These are phyloP conservation scores for Garcia nutans DNA, from an alignment of 345 rosid genomes.

Conservation along the genomic window DNA sequence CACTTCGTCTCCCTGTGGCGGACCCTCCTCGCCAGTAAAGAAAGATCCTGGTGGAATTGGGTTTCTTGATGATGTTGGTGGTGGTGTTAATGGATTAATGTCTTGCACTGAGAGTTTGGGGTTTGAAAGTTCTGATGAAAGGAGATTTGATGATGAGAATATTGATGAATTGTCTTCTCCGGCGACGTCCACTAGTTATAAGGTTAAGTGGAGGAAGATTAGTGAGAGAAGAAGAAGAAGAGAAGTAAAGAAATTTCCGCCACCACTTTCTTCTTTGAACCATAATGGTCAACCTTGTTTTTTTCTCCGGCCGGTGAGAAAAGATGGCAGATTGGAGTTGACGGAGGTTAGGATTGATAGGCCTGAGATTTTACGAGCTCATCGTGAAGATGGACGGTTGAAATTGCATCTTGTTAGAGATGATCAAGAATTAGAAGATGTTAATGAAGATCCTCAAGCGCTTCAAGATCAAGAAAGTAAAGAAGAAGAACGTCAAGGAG, in stretches of 20 bases:
- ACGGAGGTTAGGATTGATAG: conserved; percentile 56
- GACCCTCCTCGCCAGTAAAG: not conserved
- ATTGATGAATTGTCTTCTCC: conserved; percentile 8
- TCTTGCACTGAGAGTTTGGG: conserved; percentile 88
- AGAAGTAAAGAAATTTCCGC: conserved; percentile 54
- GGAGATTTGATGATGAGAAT: conserved; percentile 37
- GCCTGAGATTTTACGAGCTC: conserved; percentile 54
- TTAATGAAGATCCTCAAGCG: not conserved
- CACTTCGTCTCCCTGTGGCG: not conserved
- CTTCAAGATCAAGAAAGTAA: conserved; percentile 13
- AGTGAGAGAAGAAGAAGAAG: conserved; percentile 25
- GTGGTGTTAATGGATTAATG: conserved; percentile 52
- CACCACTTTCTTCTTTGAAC: conserved; percentile 61
- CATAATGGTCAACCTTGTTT: conserved; percentile 56
- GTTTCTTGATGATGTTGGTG: conserved; percentile 48
- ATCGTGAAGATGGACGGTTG: conserved; percentile 61
- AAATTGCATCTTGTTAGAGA: conserved; percentile 50
- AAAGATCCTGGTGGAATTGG: conserved; percentile 41
- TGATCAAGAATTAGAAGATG: conserved; percentile 5
- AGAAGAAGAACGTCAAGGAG: conserved; percentile 2
- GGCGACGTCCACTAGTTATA: not conserved
- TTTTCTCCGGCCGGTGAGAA: conserved; percentile 60
- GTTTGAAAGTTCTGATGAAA: conserved; percentile 75
- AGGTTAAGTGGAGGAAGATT: conserved; percentile 31
- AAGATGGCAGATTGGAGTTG: conserved; percentile 67